These are phyloP conservation scores for Pythium myriotylum DNA, from an alignment of 352 stramenopile genomes.

Conservation along the genomic window DNA sequence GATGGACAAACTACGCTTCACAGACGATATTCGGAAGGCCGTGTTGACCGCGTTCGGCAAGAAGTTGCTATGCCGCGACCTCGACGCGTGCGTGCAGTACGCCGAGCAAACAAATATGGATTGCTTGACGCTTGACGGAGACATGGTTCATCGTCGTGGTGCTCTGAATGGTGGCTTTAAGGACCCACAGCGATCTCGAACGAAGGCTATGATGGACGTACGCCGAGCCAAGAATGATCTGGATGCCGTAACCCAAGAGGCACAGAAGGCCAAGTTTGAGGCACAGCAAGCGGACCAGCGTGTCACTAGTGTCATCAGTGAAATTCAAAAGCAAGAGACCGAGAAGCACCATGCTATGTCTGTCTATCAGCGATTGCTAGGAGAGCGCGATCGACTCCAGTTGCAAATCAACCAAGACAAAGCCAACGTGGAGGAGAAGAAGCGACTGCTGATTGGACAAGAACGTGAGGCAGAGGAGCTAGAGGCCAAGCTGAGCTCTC, in stretches of 20 bases:
- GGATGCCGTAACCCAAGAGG: slow-evolving; percentile 66
- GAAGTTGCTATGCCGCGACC: slow-evolving; percentile 95
- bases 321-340: slow-evolving; percentile 83
- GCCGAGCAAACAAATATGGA: slow-evolving; percentile 92
- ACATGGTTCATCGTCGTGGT: slow-evolving; percentile 96
- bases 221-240: slow-evolving; percentile 75
- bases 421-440: slow-evolving; percentile 53
- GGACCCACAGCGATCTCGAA: slow-evolving; percentile 82
- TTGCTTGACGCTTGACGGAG: slow-evolving; percentile 98
- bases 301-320: slow-evolving; percentile 80
- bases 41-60: slow-evolving; percentile 97
- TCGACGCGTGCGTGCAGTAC: slow-evolving; percentile 89
- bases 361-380: slow-evolving; percentile 73
- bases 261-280: slow-evolving; percentile 83
- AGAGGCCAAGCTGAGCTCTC: slow-evolving; percentile 48
- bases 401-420: slow-evolving; percentile 74
- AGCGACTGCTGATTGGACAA: slow-evolving; percentile 56
- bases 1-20: slow-evolving; percentile 86
- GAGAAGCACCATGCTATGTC: slow-evolving; percentile 79
- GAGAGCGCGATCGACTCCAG: slow-evolving; percentile 81
- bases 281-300: slow-evolving; percentile 91
- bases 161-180: slow-evolving; percentile 97
- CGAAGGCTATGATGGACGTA: slow-evolving; percentile 85
- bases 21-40: slow-evolving; percentile 85
- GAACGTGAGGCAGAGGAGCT: slow-evolving; percentile 68